Evolutionary conservation across 345 rosid genomes (phyloP), one percentile per base, ranked within the genome.

Genomic region (Euphorbia peplus): DNA sequence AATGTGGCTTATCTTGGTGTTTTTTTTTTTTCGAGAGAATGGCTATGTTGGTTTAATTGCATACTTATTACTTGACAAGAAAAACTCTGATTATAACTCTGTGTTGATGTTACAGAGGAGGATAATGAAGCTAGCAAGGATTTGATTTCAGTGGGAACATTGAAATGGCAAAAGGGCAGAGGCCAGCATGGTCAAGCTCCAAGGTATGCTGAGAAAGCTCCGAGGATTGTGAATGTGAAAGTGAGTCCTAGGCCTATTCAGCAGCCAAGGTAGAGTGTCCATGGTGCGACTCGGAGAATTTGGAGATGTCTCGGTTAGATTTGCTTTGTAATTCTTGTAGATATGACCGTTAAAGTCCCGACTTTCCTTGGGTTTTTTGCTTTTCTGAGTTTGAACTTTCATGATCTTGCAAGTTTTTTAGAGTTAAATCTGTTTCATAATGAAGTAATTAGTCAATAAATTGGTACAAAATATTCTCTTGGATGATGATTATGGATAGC

Each of bases 211-310:
- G 86, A 81, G 78, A 88, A 85, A 70, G 82, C 71, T 1, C 84
- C 86, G 28, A 88, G 81, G 86, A 75, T 85, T 52, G 82, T 85
- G 78, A 81, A 25, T 50, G 69, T 69, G 77, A 88, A 70, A 71
- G 39, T 88, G 85, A 79, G 81, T 79, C 92, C 92, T 12, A 75
- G 86, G 78, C 72, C 39, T 76, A 88, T 88, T 78, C 88, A 88
- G 73, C 92, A 88, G 71, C 92, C 90, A 22, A 63, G 84, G 75
- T 82, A 80, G 81, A 61, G 25, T 46, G 1, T n/a, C n/a, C 13
- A 12, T 21, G 47, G 53, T 47, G 4, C 42, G 22, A 16, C 52
- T 22, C 46, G 56, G 57, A 56, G 26, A 52, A 52, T 30, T 55
- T 30, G 57, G 18, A 50, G 29, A 47, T 42, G 42, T 25, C 61